Conservation (phyloP, 371 early-diverging fungal genomes). For the Mortierella sp. region DNA sequence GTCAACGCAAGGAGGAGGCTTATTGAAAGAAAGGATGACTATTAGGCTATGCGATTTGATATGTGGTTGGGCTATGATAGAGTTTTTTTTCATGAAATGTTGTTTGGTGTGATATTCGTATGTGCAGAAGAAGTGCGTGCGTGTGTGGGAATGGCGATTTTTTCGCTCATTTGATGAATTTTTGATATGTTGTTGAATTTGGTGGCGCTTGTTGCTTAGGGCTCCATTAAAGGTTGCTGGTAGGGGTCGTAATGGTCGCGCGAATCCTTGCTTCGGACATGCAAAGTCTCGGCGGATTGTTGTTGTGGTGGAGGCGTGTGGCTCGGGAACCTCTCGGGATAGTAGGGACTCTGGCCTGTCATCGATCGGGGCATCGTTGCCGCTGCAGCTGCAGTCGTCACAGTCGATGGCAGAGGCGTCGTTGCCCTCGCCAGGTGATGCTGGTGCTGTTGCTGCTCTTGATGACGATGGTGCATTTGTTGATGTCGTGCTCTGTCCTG, state of each 20-base stretch:
- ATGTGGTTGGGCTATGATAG: neutral
- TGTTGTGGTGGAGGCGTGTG: neutral
- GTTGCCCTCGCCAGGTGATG: neutral
- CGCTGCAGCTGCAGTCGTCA: neutral
- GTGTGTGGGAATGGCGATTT: neutral
- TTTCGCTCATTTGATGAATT: neutral
- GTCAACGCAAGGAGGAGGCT: neutral
- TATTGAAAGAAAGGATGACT: neutral
- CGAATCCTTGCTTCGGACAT: slow-evolving; percentile 10
- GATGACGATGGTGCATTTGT: neutral
- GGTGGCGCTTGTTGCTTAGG: slow-evolving; percentile 4
- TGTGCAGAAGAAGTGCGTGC: neutral
- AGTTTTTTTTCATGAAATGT: too few species aligned
- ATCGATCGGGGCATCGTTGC: slow-evolving; percentile 2
- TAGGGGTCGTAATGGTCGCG: slow-evolving; percentile 18
- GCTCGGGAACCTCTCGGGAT: neutral
- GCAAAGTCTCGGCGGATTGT: neutral
- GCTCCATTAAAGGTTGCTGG: slow-evolving; percentile 27
- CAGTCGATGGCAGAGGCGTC: neutral
- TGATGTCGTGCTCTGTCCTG: neutral
- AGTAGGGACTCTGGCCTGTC: neutral
- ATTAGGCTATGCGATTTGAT: neutral
- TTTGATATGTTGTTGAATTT: neutral
- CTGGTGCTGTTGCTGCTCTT: slow-evolving; percentile 8
- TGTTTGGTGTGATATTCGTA: neutral